phyloP scores from a whole-genome alignment of 768 basidiomycete species.

The Lentinula edodes region DNA sequence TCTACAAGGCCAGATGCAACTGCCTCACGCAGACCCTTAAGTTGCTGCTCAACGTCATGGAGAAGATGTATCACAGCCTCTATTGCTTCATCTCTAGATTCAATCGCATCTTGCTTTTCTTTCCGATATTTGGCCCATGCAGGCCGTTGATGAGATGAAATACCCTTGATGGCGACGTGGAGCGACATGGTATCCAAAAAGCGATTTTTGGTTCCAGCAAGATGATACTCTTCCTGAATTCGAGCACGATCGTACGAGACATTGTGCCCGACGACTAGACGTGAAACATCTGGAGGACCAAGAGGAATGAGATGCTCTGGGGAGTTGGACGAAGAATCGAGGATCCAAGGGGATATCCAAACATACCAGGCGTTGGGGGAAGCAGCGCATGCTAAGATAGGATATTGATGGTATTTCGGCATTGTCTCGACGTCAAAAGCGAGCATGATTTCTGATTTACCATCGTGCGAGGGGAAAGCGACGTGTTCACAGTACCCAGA shows the following conservation, averaged over 20 bases:
- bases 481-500: slow-evolving; percentile 73
- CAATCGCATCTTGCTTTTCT: slow-evolving; percentile 47
- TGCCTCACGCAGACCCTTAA: slow-evolving; percentile 24
- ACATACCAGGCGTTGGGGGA: slow-evolving; percentile 86
- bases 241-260: slow-evolving; percentile 90
- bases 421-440: slow-evolving; percentile 94
- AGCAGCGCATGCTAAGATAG: slow-evolving; percentile 86
- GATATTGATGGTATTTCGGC: slow-evolving; percentile 73
- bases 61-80: slow-evolving; percentile 45
- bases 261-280: slow-evolving; percentile 88
- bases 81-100: slow-evolving; percentile 58
- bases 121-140: slow-evolving; percentile 89
- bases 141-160: slow-evolving; percentile 91
- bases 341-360: slow-evolving; percentile 94
- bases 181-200: slow-evolving; percentile 95
- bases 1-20: slow-evolving; percentile 30
- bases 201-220: slow-evolving; percentile 62
- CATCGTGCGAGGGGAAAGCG: slow-evolving; percentile 56
- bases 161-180: slow-evolving; percentile 90
- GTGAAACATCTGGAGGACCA: slow-evolving; percentile 45
- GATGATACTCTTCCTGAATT: slow-evolving; percentile 74
- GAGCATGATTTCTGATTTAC: slow-evolving; percentile 65
- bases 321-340: slow-evolving; percentile 49
- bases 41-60: slow-evolving; percentile 39
- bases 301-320: slow-evolving; percentile 72